phyloP scores from a whole-genome alignment of 2,329 filamentous ascomycete genomes.

The Fusarium lyarnte region DNA sequence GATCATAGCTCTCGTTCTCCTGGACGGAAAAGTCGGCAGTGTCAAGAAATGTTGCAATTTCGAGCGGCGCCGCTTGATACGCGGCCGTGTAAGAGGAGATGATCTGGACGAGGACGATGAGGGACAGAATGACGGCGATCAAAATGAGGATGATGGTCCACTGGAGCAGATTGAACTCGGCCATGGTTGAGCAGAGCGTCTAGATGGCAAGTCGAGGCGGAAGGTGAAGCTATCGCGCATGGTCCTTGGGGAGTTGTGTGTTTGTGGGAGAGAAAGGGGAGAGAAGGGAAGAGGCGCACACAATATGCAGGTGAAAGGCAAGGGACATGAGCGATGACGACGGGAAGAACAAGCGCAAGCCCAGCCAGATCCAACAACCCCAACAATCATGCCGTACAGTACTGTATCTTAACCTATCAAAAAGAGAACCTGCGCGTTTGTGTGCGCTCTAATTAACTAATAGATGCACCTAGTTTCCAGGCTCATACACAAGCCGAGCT shows the following conservation, averaged over 20 bases:
- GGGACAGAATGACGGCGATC: slow-evolving; percentile 65
- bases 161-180: slow-evolving; percentile 60
- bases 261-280: slow-evolving; percentile 29
- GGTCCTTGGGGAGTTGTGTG: slow-evolving; percentile 30
- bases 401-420: not conserved
- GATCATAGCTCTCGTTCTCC: slow-evolving; percentile 72
- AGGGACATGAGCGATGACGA: slow-evolving; percentile 37
- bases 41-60: slow-evolving; percentile 67
- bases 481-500: slow-evolving; percentile 34
- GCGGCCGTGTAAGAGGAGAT: slow-evolving; percentile 63
- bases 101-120: slow-evolving; percentile 64
- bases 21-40: slow-evolving; percentile 69
- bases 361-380: slow-evolving; percentile 31
- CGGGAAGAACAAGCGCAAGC: slow-evolving; percentile 27
- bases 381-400: not conserved
- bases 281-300: slow-evolving; percentile 35
- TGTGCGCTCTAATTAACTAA: slow-evolving; percentile 31
- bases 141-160: slow-evolving; percentile 68
- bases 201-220: slow-evolving; percentile 40
- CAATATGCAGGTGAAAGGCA: slow-evolving; percentile 20
- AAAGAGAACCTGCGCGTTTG: slow-evolving; percentile 9
- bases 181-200: slow-evolving; percentile 55
- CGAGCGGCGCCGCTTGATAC: slow-evolving; percentile 66
- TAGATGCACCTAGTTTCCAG: slow-evolving; percentile 11
- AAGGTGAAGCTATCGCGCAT: slow-evolving; percentile 44